A percentile compares a stretch with the other conserved stretches of the same genome.
phyloP scores from a whole-genome alignment of 2,329 filamentous ascomycete genomes.

The Verticillium alfalfae region DNA sequence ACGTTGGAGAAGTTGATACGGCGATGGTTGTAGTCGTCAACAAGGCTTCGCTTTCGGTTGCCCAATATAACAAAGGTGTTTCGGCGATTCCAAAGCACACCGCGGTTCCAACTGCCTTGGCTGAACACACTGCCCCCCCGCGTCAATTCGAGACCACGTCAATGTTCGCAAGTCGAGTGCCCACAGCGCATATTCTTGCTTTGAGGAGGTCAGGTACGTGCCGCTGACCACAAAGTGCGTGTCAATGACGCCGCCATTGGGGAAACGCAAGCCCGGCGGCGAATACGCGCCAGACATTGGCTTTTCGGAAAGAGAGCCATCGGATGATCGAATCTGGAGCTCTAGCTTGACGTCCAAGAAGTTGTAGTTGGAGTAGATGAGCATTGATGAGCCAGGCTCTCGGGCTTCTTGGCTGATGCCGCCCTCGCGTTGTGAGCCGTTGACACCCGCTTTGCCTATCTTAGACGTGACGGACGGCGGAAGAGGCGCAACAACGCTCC shows the following conservation, averaged over 20 bases:
- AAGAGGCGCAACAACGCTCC: conserved; percentile 87
- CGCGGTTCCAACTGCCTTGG: conserved; percentile 96
- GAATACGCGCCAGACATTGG: conserved; percentile 83
- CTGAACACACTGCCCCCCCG: conserved; percentile 87
- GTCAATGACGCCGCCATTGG: conserved; percentile 92
- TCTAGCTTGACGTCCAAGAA: conserved; percentile 96
- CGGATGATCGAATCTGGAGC: conserved; percentile 78
- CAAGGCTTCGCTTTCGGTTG: conserved; percentile 85
- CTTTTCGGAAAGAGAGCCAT: conserved; percentile 80
- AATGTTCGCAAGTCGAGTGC: conserved; percentile 82
- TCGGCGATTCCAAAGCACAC: conserved; percentile 84
- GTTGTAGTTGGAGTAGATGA: conserved; percentile 99
- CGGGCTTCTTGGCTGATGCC: conserved; percentile 48
- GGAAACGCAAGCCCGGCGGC: conserved; percentile 88
- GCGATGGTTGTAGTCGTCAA: conserved; percentile 97
- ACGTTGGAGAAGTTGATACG: conserved; percentile 97
- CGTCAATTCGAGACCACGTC: conserved; percentile 94
- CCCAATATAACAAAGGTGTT: conserved; percentile 96
- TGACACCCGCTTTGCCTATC: conserved; percentile 55
- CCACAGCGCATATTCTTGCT: conserved; percentile 97
- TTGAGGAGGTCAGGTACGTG: conserved; percentile 94
- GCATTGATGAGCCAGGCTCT: conserved; percentile 66
- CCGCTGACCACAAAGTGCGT: conserved; percentile 96
- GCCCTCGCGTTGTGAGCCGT: conserved; percentile 34
- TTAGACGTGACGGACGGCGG: conserved; percentile 58